Conservation (phyloP, 139 green algal genomes). For the Auxenochlorella pyrenoidosa region DNA sequence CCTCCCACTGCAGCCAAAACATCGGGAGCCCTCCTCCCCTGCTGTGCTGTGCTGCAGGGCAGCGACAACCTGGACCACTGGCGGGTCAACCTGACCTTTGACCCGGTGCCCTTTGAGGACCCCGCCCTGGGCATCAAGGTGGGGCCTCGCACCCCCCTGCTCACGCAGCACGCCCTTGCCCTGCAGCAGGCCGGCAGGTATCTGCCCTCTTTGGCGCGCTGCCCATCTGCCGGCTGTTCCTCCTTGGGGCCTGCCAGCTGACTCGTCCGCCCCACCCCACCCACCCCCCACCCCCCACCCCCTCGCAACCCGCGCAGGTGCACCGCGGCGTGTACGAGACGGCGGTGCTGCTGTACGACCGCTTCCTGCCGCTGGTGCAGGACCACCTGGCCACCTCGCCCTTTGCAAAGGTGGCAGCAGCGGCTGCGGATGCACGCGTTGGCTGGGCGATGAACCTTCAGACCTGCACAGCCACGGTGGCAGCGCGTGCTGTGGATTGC, state of each 20-base stretch:
- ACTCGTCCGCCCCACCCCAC: too few relatives aligned
- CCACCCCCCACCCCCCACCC: background rate
- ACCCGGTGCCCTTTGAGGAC: constrained; percentile 96
- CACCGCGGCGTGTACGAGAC: constrained; percentile 95
- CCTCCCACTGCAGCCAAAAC: background rate
- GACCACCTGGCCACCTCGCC: constrained; percentile 81
- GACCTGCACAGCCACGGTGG: background rate
- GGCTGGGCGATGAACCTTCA: background rate
- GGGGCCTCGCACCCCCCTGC: background rate
- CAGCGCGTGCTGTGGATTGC: too few relatives aligned
- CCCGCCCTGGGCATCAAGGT: constrained; percentile 77
- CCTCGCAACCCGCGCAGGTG: constrained; percentile 56
- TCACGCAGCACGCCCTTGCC: too few relatives aligned
- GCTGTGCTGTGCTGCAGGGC: constrained; percentile 77
- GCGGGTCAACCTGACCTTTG: constrained; percentile 90
- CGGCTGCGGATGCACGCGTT: background rate
- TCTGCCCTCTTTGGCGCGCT: too few relatives aligned
- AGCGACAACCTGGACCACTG: constrained; percentile 86
- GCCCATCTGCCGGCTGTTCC: background rate
- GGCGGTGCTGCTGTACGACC: constrained; percentile 86
- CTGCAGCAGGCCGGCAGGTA: too few relatives aligned
- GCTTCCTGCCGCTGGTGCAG: constrained; percentile 89
- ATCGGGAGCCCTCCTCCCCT: background rate
- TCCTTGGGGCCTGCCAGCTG: too few relatives aligned
- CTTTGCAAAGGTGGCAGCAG: constrained; percentile 55